Conservation (phyloP, 2,329 filamentous ascomycete genomes). For the Aspergillus pseudoviridinutans region DNA sequence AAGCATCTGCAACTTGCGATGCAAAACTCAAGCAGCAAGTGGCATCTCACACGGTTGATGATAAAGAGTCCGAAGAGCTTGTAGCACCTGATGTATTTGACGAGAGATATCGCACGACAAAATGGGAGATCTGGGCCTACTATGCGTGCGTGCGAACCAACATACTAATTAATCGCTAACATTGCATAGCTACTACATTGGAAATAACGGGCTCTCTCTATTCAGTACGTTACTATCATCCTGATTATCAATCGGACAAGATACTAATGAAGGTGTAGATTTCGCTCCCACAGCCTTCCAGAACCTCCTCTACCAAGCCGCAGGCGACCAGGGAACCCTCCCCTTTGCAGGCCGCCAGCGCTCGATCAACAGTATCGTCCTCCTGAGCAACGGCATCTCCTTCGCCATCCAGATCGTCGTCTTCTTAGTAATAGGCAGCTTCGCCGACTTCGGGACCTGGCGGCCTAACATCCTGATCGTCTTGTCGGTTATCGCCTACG, state of each 20-base stretch:
- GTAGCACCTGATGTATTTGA: constrained; percentile 55
- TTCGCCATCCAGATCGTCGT: constrained; percentile 62
- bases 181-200: constrained; percentile 56
- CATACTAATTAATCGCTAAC: constrained; percentile 16
- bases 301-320: constrained; percentile 60
- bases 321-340: constrained; percentile 51
- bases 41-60: neutral
- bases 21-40: neutral
- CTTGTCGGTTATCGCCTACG: constrained; percentile 59
- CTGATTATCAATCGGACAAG: neutral
- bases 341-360: constrained; percentile 54
- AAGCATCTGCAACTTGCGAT: neutral
- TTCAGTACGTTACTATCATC: constrained; percentile 44
- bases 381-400: constrained; percentile 63
- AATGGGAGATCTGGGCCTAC: constrained; percentile 55
- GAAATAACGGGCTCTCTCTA: constrained; percentile 59
- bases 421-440: constrained; percentile 45
- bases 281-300: constrained; percentile 64
- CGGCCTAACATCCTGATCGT: constrained; percentile 60
- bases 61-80: constrained; percentile 30
- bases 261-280: constrained; percentile 26
- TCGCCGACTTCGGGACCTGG: constrained; percentile 62
- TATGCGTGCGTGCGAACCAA: constrained; percentile 40
- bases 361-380: constrained; percentile 62
- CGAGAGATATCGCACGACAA: constrained; percentile 48